Evolutionary conservation across 2,329 filamentous ascomycete species (phyloP).

Genomic region (Exophiala sp.): DNA sequence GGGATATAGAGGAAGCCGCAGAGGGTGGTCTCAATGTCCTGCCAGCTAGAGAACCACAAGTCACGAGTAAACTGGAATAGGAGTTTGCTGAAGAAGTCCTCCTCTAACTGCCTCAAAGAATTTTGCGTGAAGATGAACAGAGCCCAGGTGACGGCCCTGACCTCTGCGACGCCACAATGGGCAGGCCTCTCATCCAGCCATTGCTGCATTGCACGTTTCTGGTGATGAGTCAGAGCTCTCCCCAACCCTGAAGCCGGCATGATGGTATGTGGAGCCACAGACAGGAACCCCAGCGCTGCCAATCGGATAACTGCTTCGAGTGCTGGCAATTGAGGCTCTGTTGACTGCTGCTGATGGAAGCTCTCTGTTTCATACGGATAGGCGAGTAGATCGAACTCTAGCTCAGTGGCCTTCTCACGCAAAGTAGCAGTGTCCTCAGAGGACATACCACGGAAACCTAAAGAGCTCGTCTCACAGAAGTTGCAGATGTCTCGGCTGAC

Average conservation of each 20-base stretch:
- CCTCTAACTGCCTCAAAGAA: constrained; percentile 15
- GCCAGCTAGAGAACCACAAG: constrained; percentile 13
- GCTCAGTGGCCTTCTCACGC: constrained; percentile 33
- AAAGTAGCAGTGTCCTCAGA: constrained; percentile 33
- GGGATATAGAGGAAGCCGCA: constrained; percentile 21
- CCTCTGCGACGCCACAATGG: not conserved
- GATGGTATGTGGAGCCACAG: constrained; percentile 17
- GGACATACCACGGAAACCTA: constrained; percentile 26
- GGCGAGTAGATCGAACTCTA: constrained; percentile 37
- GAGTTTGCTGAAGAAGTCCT: constrained; percentile 8
- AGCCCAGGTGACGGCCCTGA: constrained; percentile 27
- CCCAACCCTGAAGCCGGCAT: constrained; percentile 22
- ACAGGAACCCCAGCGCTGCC: constrained; percentile 20
- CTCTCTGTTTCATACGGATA: constrained; percentile 31
- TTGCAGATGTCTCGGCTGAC: constrained; percentile 33
- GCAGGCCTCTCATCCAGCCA: constrained; percentile 8
- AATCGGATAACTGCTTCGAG: constrained; percentile 21
- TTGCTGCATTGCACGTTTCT: constrained; percentile 14
- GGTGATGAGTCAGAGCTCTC: constrained; percentile 23
- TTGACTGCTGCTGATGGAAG: constrained; percentile 7
- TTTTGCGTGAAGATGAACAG: constrained; percentile 28
- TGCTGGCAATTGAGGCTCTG: constrained; percentile 16
- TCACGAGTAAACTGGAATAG: constrained; percentile 7
- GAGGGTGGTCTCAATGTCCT: constrained; percentile 17
- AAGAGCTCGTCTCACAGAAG: constrained; percentile 31